Percentiles rank a stretch among this genome's conserved stretches.
Evolutionary conservation across 2,329 filamentous ascomycete species (phyloP).

Genomic region (Myriosclerotinia curreyana): DNA sequence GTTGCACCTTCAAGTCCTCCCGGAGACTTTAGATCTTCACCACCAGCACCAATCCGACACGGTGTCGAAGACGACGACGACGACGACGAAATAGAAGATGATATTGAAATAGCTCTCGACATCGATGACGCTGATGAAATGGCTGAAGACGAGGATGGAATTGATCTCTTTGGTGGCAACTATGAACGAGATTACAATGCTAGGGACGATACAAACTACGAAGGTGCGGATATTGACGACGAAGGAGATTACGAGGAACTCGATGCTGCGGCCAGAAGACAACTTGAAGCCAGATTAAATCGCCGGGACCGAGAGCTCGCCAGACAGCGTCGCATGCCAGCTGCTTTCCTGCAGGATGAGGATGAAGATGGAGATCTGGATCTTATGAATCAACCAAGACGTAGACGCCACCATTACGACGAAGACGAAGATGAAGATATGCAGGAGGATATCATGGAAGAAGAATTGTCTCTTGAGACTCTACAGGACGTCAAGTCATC

Average conservation of each 20-base stretch:
- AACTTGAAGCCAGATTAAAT: constrained; percentile 70
- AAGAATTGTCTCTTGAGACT: constrained; percentile 88
- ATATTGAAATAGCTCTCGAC: constrained; percentile 68
- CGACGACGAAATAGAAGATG: constrained; percentile 67
- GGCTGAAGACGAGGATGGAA: constrained; percentile 77
- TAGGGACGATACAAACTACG: constrained; percentile 67
- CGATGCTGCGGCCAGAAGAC: constrained; percentile 62
- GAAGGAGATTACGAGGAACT: constrained; percentile 71
- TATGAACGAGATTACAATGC: constrained; percentile 68
- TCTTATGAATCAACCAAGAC: constrained; percentile 78
- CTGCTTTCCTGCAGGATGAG: constrained; percentile 70
- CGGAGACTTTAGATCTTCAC: constrained; percentile 58
- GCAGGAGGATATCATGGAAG: constrained; percentile 91
- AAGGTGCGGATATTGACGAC: constrained; percentile 71
- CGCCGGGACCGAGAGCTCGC: constrained; percentile 70
- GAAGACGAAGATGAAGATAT: constrained; percentile 92
- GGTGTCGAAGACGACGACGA: constrained; percentile 63
- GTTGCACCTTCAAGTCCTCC: constrained; percentile 53
- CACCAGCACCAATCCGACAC: constrained; percentile 59
- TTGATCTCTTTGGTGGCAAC: constrained; percentile 73
- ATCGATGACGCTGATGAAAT: constrained; percentile 76
- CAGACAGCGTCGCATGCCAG: constrained; percentile 63
- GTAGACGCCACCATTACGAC: constrained; percentile 86
- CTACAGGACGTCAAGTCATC: constrained; percentile 90
- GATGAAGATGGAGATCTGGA: constrained; percentile 84